phyloP scores from a whole-genome alignment of 805 yeast species.

The Huiozyma sinensis region DNA sequence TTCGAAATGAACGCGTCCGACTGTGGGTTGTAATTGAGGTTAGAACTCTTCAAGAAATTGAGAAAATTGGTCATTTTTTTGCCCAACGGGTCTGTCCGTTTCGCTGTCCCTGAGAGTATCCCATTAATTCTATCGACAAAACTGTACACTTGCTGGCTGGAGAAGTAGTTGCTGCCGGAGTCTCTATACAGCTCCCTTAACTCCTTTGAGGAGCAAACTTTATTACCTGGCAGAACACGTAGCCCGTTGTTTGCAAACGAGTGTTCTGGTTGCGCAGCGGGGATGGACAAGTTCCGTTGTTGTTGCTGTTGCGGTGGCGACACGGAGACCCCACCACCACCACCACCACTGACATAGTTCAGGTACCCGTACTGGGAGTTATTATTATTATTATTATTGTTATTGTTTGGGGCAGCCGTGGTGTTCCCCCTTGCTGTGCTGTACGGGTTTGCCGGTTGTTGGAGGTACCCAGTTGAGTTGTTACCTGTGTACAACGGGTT shows the following conservation, averaged over 20 bases:
- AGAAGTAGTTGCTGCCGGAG: conserved; percentile 45
- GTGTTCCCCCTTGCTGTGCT: conserved; percentile 2
- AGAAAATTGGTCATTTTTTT: conserved; percentile 22
- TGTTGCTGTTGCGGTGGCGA: background rate
- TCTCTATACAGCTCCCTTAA: conserved; percentile 38
- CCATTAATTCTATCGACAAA: conserved; percentile 31
- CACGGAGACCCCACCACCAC: too few species aligned
- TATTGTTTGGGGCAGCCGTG: background rate
- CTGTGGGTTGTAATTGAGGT: conserved; percentile 34
- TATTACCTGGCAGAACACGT: background rate
- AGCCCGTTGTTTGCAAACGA: conserved; percentile 3
- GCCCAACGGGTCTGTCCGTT: background rate
- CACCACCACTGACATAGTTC: too few species aligned
- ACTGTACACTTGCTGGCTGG: conserved; percentile 32
- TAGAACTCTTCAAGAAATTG: conserved; percentile 33
- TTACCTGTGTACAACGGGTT: background rate
- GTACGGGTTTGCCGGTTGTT: background rate
- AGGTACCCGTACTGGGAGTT: background rate
- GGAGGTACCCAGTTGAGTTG: background rate
- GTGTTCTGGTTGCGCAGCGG: conserved; percentile 1
- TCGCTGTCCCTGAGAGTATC: conserved; percentile 7
- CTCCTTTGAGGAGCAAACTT: conserved; percentile 38
- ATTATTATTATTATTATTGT: background rate
- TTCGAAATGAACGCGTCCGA: conserved; percentile 26
- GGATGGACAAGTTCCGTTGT: too few species aligned